phyloP scores from a whole-genome alignment of 1,284 basidiomycete genomes.

The Paramarasmius palmivorus region DNA sequence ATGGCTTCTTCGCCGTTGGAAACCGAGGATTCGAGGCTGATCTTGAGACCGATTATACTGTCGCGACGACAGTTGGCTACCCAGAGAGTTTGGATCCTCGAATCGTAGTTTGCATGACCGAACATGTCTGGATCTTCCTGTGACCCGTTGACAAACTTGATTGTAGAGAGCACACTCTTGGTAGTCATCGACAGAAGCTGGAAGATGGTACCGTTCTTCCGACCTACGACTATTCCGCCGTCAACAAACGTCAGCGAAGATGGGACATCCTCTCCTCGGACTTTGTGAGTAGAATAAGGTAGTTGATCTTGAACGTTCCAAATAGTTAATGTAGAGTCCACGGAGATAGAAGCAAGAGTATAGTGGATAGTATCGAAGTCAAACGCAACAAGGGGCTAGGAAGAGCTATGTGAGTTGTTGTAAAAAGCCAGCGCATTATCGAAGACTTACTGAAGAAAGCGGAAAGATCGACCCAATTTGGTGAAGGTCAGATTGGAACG shows the following conservation, averaged over 20 bases:
- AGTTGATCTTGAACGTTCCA: slow-evolving; percentile 77
- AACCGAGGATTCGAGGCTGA: slow-evolving; percentile 64
- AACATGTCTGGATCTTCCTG: slow-evolving; percentile 79
- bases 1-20: slow-evolving; percentile 58
- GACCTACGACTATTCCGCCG: slow-evolving; percentile 74
- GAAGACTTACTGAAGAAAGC: slow-evolving; percentile 61
- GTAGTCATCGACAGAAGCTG: slow-evolving; percentile 72
- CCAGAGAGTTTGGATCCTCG: slow-evolving; percentile 80
- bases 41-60: slow-evolving; percentile 76
- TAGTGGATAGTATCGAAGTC: slow-evolving; percentile 77
- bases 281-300: slow-evolving; percentile 70
- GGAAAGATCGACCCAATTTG: slow-evolving; percentile 66
- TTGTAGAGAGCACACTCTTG: slow-evolving; percentile 71
- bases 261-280: slow-evolving; percentile 74
- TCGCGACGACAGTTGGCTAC: slow-evolving; percentile 80
- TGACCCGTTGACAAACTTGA: slow-evolving; percentile 71
- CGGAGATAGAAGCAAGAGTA: slow-evolving; percentile 75
- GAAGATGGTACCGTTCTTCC: slow-evolving; percentile 78
- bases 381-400: slow-evolving; percentile 73
- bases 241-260: slow-evolving; percentile 82
- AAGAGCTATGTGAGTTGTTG: slow-evolving; percentile 1
- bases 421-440: not conserved
- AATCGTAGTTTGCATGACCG: slow-evolving; percentile 79
- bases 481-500: slow-evolving; percentile 64
- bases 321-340: slow-evolving; percentile 74